A percentile compares a stretch with the other conserved stretches of the same genome.
These are phyloP conservation scores for Cladosporium sp. DNA, from an alignment of 2,329 filamentous ascomycete genomes.

Conservation along the genomic window DNA sequence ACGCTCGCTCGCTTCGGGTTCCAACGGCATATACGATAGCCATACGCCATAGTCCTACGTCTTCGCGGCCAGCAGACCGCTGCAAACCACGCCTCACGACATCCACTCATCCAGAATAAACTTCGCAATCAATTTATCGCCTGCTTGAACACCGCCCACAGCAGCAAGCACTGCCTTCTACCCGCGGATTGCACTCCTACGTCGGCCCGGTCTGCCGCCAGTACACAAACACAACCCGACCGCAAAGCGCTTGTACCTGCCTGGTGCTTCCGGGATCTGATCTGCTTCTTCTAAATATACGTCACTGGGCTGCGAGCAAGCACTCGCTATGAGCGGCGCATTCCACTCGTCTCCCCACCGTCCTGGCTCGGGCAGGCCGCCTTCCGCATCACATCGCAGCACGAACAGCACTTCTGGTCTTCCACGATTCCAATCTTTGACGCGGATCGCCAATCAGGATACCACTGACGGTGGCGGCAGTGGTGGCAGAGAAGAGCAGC, in stretches of 20 bases:
- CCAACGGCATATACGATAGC: not conserved
- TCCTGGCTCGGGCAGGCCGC: not conserved
- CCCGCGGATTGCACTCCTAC: not conserved
- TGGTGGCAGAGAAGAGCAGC: slow-evolving; percentile 1
- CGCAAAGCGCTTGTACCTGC: not conserved
- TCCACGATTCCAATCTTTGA: slow-evolving; percentile 6
- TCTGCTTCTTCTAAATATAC: not conserved
- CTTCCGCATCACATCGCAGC: not conserved
- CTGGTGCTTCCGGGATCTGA: not conserved
- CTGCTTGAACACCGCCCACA: not conserved
- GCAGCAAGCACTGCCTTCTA: not conserved
- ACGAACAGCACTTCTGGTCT: not conserved
- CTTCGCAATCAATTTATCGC: not conserved
- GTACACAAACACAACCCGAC: not conserved
- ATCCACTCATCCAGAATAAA: not conserved
- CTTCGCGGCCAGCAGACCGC: not conserved
- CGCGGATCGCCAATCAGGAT: slow-evolving; percentile 6
- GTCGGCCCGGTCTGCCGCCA: slow-evolving; percentile 8
- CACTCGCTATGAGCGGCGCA: slow-evolving; percentile 7
- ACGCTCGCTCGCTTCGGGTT: slow-evolving; percentile 1
- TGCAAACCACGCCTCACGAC: not conserved
- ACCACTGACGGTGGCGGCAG: not conserved
- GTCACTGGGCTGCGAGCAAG: not conserved
- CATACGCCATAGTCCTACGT: slow-evolving; percentile 1
- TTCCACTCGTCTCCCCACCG: slow-evolving; percentile 7